Evolutionary conservation across 2,329 filamentous ascomycete species (phyloP).

Genomic region (Cladosporium sp.): DNA sequence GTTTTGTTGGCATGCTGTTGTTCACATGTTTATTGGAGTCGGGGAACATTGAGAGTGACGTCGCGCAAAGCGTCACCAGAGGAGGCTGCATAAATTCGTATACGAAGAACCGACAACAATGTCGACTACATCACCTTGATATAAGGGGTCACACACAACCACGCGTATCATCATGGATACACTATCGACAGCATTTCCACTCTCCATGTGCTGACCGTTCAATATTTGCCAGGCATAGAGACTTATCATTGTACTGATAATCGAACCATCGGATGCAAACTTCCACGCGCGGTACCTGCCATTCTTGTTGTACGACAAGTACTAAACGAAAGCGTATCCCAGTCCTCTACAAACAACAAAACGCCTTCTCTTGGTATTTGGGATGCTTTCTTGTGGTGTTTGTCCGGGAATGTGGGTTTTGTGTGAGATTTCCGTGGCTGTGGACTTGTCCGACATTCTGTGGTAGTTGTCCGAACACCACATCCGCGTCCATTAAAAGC

Average conservation of each 20-base stretch:
- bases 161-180: neutral
- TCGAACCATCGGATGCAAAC: neutral
- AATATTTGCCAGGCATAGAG: neutral
- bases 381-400: neutral
- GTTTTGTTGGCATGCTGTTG: constrained; percentile 20
- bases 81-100: neutral
- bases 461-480: neutral
- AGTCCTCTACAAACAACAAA: neutral
- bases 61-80: neutral
- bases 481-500: neutral
- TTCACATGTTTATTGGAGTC: constrained; percentile 8
- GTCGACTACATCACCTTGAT: neutral
- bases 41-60: constrained; percentile 1
- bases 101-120: neutral
- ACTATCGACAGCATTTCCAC: neutral
- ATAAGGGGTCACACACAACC: neutral
- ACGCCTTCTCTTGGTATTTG: neutral
- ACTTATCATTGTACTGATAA: neutral
- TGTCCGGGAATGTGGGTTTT: neutral
- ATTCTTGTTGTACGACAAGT: neutral
- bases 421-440: neutral
- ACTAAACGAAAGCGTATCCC: neutral
- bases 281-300: neutral
- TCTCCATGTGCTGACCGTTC: neutral
- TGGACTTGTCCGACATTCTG: neutral